Evolutionary conservation across 306 rosid species (phyloP), one percentile per base, ranked within the genome.

Genomic region (Sicyos baderoa): DNA sequence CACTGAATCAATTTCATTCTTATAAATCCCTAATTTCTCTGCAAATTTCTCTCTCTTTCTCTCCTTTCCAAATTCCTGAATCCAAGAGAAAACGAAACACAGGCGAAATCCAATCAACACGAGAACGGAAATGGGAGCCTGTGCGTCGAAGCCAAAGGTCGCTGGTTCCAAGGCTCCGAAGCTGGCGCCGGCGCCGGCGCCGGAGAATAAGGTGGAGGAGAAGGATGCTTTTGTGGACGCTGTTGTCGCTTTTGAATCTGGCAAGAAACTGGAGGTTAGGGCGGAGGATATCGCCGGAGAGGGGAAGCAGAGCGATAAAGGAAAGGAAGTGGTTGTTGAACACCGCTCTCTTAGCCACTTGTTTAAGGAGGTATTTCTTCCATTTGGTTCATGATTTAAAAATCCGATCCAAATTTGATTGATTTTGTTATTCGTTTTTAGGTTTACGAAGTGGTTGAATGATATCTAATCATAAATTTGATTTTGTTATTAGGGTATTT

Each of bases 71-170:
- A 61, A n/a, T 17, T 62, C n/a, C 17, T 12, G 25, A 21, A 21
- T 0, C 29, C 10, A 4, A 54, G 14, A 21, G 7, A 21, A 18
- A 4, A 9, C 6, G 6, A 61, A 25, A 42, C 3, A 18, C 17
- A 17, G n/a, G n/a, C n/a, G n/a, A 3, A 27, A 35, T 19, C 8
- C 58, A 21, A 35, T 40, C 45, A 21, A 2, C 12, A 5, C 21
- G 23, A 37, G 9, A 15, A 9, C 23, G 3, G 3, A 40, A 18
- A 71, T 71, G 75, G 75, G 75, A 11, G 75, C 75, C 42, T 71
- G 75, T 42, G 75, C 75, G 25, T 40, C 67, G 40, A 71, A 71
- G 42, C 75, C 75, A 5, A 68, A 68, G 59, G 72, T n/a, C 16
- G 54, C 56, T 32, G 66, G 22, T 8, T 25, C 10, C 27, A 37